A percentile compares a stretch with the other conserved stretches of the same genome.
Evolutionary conservation across 73 alveolate species (phyloP).

Genomic region (Breviolum minutum): DNA sequence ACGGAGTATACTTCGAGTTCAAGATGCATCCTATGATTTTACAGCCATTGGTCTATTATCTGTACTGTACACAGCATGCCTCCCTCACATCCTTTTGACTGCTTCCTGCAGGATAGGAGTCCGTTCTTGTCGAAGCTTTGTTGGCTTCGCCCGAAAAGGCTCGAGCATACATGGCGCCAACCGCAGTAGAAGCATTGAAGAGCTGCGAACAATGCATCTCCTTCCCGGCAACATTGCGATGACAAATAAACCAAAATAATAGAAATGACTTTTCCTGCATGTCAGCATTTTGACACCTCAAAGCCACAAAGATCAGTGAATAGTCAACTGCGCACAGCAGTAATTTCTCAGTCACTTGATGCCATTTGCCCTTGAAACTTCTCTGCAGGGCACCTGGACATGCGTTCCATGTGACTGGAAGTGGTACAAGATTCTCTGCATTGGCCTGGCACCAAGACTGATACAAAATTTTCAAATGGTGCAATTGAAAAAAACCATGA

Average conservation of each 20-base stretch:
- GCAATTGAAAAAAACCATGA: background rate
- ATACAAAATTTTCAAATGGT: no score
- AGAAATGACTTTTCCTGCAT: no score
- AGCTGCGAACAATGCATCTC: conserved; percentile 74
- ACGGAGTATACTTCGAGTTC: background rate
- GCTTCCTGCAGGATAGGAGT: background rate
- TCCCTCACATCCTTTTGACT: background rate
- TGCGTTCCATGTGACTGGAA: conserved; percentile 76
- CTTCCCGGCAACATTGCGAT: background rate
- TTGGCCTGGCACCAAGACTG: conserved; percentile 81
- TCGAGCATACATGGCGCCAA: background rate
- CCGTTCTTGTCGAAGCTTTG: background rate
- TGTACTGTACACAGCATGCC: background rate
- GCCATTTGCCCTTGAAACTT: no score
- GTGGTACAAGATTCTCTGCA: conserved; percentile 82
- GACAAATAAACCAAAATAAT: no score
- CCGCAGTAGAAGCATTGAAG: conserved; percentile 4
- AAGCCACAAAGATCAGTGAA: no score
- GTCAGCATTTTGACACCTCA: no score
- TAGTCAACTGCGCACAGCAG: background rate
- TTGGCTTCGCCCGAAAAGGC: conserved; percentile 39
- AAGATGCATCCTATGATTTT: background rate
- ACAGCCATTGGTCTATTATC: no score
- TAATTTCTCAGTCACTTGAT: no score
- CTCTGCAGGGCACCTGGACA: background rate